Conservation (phyloP, 306 rosid genomes). For the Glycyrrhiza uralensis region DNA sequence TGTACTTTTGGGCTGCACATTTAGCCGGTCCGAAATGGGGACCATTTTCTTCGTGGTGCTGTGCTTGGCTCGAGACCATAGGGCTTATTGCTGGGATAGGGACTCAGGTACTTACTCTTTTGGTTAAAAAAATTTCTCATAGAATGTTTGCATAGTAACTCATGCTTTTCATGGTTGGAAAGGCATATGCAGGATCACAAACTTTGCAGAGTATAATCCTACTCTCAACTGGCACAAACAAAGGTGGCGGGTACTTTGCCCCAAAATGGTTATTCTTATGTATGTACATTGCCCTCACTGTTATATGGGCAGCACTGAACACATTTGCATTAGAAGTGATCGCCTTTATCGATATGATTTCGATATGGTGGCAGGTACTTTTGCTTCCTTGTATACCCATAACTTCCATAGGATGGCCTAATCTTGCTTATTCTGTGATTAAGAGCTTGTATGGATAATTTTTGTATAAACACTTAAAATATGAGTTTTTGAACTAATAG, state of each 20-base stretch:
- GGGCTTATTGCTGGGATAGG: constrained; percentile 87
- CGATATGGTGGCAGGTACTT: constrained; percentile 94
- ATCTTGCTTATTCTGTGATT: not conserved
- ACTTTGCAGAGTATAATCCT: constrained; percentile 73
- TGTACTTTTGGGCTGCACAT: constrained; percentile 96
- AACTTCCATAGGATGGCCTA: not conserved
- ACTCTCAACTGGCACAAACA: constrained; percentile 68
- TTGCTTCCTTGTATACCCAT: not conserved
- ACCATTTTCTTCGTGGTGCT: constrained; percentile 90
- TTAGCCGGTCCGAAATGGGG: constrained; percentile 93
- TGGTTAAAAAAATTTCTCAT: not conserved
- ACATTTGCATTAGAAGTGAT: constrained; percentile 78
- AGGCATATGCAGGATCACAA: constrained; percentile 93
- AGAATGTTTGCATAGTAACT: constrained; percentile 16
- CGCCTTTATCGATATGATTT: constrained; percentile 69
- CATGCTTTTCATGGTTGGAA: constrained; percentile 31
- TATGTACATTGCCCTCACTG: constrained; percentile 74
- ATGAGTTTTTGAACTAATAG: no score
- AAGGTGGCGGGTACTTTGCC: constrained; percentile 80
- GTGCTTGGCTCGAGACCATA: constrained; percentile 91
- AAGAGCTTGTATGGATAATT: no score
- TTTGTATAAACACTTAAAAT: no score
- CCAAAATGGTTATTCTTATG: constrained; percentile 84
- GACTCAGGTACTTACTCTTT: constrained; percentile 59
- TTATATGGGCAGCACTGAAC: constrained; percentile 82